Conservation (phyloP, 352 stramenopile species). For the Phytophthora cactorum region DNA sequence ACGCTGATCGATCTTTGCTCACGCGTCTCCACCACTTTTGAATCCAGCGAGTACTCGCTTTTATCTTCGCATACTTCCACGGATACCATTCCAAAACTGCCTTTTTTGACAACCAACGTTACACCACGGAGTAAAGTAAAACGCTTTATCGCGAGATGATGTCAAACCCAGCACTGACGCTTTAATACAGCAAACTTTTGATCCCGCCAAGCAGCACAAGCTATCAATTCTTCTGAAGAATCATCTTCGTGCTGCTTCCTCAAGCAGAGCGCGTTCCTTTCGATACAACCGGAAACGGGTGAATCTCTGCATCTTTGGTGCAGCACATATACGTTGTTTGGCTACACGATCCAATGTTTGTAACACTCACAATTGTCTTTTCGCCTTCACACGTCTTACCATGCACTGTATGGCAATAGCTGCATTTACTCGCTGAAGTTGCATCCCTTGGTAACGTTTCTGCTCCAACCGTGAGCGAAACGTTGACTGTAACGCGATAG, state of each 20-base stretch:
- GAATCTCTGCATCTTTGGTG: slow-evolving; percentile 47
- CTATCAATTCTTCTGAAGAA: slow-evolving; percentile 59
- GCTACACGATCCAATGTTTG: slow-evolving; percentile 18
- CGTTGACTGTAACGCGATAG: slow-evolving; percentile 66
- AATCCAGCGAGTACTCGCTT: slow-evolving; percentile 14
- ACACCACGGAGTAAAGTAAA: slow-evolving; percentile 19
- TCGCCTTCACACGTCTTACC: slow-evolving; percentile 24
- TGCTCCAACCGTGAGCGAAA: slow-evolving; percentile 62
- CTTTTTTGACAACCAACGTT: slow-evolving; percentile 5
- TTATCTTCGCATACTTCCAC: slow-evolving; percentile 24
- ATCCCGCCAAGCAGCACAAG: slow-evolving; percentile 2
- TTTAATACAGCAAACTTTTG: slow-evolving; percentile 19
- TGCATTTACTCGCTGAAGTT: slow-evolving; percentile 48
- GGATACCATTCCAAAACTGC: slow-evolving; percentile 31
- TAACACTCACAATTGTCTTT: slow-evolving; percentile 18
- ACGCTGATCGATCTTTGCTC: slow-evolving; percentile 22
- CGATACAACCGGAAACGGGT: slow-evolving; percentile 43
- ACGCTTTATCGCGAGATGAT: slow-evolving; percentile 16
- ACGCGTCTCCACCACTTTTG: slow-evolving; percentile 59
- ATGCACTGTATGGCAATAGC: slow-evolving; percentile 54
- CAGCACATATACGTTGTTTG: slow-evolving; percentile 14
- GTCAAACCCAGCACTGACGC: slow-evolving; percentile 54
- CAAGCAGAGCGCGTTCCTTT: slow-evolving; percentile 43
- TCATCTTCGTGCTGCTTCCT: slow-evolving; percentile 38
- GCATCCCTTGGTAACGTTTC: slow-evolving; percentile 61